These are phyloP conservation scores for Colletotrichum musicola DNA, from an alignment of 2,329 filamentous ascomycete genomes.

Conservation along the genomic window DNA sequence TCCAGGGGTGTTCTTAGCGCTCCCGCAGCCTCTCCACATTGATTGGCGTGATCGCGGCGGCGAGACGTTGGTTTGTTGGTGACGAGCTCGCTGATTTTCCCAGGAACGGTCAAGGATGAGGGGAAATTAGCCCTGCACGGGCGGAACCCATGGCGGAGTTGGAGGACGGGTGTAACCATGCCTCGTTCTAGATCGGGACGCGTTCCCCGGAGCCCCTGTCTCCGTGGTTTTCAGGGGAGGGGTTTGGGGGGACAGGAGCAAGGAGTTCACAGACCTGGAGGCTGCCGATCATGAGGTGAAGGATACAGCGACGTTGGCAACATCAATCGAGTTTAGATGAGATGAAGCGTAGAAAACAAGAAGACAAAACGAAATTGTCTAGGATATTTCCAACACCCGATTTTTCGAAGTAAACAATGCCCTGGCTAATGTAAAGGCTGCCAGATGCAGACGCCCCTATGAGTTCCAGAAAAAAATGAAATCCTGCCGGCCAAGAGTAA, in stretches of 20 bases:
- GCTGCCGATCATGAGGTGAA: not conserved
- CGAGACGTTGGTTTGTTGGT: not conserved
- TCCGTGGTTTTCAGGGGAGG: not conserved
- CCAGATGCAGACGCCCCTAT: not conserved
- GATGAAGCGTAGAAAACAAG: too few species aligned
- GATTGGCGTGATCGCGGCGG: too few species aligned
- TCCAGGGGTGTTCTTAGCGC: too few species aligned
- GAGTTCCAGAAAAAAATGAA: not conserved
- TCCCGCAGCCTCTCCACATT: too few species aligned
- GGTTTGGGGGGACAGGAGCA: not conserved
- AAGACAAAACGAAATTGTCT: too few species aligned
- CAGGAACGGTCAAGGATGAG: conserved; percentile 1
- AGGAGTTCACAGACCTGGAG: not conserved
- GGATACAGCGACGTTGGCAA: too few species aligned
- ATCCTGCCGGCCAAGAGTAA: conserved; percentile 12
- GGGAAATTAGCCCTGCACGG: conserved; percentile 14
- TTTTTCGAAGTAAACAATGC: too few species aligned
- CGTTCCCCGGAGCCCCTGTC: conserved; percentile 14
- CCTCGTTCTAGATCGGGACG: conserved; percentile 5
- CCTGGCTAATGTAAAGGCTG: too few species aligned
- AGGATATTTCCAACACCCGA: too few species aligned
- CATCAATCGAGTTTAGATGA: too few species aligned
- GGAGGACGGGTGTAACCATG: not conserved
- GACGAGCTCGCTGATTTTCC: not conserved
- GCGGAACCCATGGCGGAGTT: not conserved